Conservation (phyloP, 352 stramenopile genomes). For the Aphanomyces cochlioides region DNA sequence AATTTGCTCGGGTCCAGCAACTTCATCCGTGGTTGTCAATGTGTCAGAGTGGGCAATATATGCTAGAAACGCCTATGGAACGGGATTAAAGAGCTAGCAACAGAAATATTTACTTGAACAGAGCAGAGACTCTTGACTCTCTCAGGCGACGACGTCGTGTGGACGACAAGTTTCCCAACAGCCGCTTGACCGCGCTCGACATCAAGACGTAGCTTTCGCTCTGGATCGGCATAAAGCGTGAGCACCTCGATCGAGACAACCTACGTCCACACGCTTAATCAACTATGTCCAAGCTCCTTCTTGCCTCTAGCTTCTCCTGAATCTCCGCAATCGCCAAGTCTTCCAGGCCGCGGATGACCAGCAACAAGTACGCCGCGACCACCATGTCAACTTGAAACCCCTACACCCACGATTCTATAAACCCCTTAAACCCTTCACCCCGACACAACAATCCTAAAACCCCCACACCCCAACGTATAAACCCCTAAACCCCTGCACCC, state of each 20-base stretch:
- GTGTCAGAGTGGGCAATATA: constrained; percentile 55
- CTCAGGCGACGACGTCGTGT: constrained; percentile 47
- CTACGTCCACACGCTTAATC: constrained; percentile 27
- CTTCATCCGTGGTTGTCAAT: constrained; percentile 45
- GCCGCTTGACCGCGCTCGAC: constrained; percentile 69
- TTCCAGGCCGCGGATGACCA: constrained; percentile 74
- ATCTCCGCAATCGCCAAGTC: constrained; percentile 66
- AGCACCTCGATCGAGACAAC: constrained; percentile 60
- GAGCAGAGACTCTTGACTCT: constrained; percentile 54
- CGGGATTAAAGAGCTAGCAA: neutral
- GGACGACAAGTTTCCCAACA: constrained; percentile 60
- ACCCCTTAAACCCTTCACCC: neutral
- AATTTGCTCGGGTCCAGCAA: constrained; percentile 53
- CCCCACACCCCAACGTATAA: neutral
- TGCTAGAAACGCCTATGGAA: constrained; percentile 44
- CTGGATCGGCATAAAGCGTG: constrained; percentile 57
- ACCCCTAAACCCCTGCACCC: neutral
- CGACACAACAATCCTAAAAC: neutral
- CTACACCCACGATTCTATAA: neutral
- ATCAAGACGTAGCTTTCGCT: constrained; percentile 47
- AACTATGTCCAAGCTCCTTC: no score
- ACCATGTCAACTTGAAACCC: neutral
- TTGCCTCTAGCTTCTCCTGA: constrained; percentile 54
- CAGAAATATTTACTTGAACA: constrained; percentile 38
- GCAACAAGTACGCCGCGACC: constrained; percentile 52